Conservation (phyloP, 257 asterid genomes). For the Dorcoceras hygrometricum region DNA sequence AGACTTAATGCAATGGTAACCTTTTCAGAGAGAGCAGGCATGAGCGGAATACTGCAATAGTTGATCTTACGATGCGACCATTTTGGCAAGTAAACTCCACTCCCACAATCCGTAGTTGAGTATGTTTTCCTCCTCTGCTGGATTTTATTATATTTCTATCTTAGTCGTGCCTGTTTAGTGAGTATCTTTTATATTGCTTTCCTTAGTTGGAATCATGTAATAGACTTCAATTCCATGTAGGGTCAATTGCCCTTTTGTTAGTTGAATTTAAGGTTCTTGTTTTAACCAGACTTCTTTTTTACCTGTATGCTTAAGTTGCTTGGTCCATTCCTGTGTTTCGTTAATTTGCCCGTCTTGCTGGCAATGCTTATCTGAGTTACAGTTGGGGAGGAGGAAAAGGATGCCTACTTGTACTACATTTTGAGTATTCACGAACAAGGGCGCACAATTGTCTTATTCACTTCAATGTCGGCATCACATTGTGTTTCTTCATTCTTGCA, state of each 20-base stretch:
- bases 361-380: conserved; percentile 29
- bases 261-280: neutral
- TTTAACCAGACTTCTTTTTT: conserved; percentile 13
- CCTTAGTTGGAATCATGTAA: neutral
- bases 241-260: neutral
- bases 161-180: neutral
- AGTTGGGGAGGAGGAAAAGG: conserved; percentile 97
- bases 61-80: conserved; percentile 86
- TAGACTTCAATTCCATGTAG: neutral
- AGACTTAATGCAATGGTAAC: conserved; percentile 79
- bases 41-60: conserved; percentile 78
- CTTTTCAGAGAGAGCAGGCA: conserved; percentile 91
- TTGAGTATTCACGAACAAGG: conserved; percentile 89
- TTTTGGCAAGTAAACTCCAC: conserved; percentile 71
- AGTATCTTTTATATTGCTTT: neutral
- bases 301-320: neutral
- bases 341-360: conserved; percentile 19
- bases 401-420: conserved; percentile 82
- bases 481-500: conserved; percentile 78
- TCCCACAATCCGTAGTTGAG: conserved; percentile 90
- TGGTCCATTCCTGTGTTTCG: neutral
- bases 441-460: conserved; percentile 86
- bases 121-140: conserved; percentile 48
- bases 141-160: conserved; percentile 1
- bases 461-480: conserved; percentile 94